Conservation (phyloP, 2,329 filamentous ascomycete species). For the Aureobasidium sp. region DNA sequence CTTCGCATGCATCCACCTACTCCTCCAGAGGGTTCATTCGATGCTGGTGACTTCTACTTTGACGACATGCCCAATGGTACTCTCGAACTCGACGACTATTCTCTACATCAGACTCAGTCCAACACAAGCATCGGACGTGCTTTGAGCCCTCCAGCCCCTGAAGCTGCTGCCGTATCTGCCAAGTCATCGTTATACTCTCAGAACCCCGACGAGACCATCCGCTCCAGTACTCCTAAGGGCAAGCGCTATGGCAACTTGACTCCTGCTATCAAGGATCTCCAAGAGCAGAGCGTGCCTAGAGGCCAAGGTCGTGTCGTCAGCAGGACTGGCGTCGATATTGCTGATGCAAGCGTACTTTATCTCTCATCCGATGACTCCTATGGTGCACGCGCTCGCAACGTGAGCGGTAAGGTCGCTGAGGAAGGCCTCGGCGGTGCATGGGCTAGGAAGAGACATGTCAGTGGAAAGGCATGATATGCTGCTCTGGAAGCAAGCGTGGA, state of each 20-base stretch:
- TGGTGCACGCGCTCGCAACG: slow-evolving; percentile 44
- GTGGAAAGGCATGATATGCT: slow-evolving; percentile 19
- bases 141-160: slow-evolving; percentile 17
- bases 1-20: slow-evolving; percentile 42
- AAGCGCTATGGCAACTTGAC: slow-evolving; percentile 41
- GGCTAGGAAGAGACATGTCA: slow-evolving; percentile 32
- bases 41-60: slow-evolving; percentile 8
- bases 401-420: slow-evolving; percentile 66
- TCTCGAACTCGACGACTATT: slow-evolving; percentile 13
- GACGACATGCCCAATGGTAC: slow-evolving; percentile 11
- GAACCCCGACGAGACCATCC: slow-evolving; percentile 8
- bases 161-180: slow-evolving; percentile 18
- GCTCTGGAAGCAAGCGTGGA: background rate
- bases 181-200: slow-evolving; percentile 28
- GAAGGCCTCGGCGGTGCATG: slow-evolving; percentile 49
- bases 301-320: slow-evolving; percentile 36
- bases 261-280: slow-evolving; percentile 31
- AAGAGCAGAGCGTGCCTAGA: slow-evolving; percentile 14
- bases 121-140: slow-evolving; percentile 21
- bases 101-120: slow-evolving; percentile 6
- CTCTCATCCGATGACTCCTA: slow-evolving; percentile 20
- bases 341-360: slow-evolving; percentile 28
- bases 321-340: slow-evolving; percentile 38
- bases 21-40: slow-evolving; percentile 20
- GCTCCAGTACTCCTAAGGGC: slow-evolving; percentile 29